phyloP scores from a whole-genome alignment of 495 filamentous ascomycete species.

The Trichoderma asperelloides region DNA sequence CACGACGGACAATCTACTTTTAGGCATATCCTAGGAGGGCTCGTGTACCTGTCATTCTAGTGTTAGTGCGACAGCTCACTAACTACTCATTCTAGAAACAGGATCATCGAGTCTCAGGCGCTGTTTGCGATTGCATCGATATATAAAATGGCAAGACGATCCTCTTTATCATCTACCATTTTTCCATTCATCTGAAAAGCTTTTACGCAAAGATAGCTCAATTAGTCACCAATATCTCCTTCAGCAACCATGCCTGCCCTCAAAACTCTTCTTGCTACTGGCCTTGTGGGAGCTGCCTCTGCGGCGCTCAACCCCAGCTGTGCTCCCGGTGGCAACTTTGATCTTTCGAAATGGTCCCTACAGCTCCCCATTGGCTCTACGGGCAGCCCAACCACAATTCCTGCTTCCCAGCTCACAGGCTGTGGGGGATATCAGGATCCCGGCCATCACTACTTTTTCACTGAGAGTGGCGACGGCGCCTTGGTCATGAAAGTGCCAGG shows the following conservation, averaged over 20 bases:
- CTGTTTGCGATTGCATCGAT: background rate
- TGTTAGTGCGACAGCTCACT: background rate
- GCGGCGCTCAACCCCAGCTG: constrained; percentile 20
- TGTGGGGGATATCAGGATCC: constrained; percentile 25
- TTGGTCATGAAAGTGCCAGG: constrained; percentile 31
- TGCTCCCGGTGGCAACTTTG: constrained; percentile 32
- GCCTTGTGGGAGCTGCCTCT: constrained; percentile 19
- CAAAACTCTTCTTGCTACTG: background rate
- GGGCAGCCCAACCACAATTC: constrained; percentile 22
- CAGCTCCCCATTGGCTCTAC: constrained; percentile 28
- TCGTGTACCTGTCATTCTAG: background rate
- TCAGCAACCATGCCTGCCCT: background rate
- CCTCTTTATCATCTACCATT: background rate
- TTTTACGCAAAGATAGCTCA: background rate
- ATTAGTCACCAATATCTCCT: background rate
- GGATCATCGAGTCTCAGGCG: background rate
- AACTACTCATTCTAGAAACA: background rate
- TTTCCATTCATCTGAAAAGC: background rate
- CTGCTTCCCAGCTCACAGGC: constrained; percentile 21
- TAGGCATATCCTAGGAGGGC: background rate
- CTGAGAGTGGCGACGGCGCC: constrained; percentile 20
- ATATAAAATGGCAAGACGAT: background rate
- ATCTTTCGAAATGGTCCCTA: constrained; percentile 24
- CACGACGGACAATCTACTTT: background rate
- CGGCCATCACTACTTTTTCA: constrained; percentile 28